phyloP scores from a whole-genome alignment of 2,329 filamentous ascomycete genomes.

The Leptographium lundbergii region DNA sequence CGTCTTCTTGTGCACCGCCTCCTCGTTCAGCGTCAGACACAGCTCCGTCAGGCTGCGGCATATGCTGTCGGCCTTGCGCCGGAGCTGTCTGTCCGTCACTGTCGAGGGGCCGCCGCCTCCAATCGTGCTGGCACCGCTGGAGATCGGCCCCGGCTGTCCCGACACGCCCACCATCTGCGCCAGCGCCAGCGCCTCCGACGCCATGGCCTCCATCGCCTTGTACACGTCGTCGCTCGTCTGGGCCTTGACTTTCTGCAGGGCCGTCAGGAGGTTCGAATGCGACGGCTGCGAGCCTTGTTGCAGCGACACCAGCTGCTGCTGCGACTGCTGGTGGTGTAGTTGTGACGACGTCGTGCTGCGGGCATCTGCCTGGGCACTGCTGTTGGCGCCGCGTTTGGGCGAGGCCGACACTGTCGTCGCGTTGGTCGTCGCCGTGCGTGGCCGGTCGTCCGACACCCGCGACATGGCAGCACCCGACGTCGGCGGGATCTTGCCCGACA shows the following conservation, averaged over 20 bases:
- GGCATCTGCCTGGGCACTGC: constrained; percentile 18
- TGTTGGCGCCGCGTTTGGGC: constrained; percentile 49
- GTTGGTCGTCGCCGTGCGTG: constrained; percentile 80
- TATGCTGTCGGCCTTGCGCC: constrained; percentile 83
- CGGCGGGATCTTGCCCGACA: constrained; percentile 75
- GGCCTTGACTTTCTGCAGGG: constrained; percentile 64
- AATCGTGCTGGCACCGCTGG: constrained; percentile 51
- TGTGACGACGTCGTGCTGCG: neutral
- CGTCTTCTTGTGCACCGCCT: constrained; percentile 25
- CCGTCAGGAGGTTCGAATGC: constrained; percentile 53
- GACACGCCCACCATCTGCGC: constrained; percentile 64
- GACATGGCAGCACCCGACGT: constrained; percentile 73
- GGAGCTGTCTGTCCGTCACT: constrained; percentile 68
- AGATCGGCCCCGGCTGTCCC: constrained; percentile 56
- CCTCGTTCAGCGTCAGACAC: constrained; percentile 69
- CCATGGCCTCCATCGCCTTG: constrained; percentile 65
- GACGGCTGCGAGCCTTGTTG: constrained; percentile 53
- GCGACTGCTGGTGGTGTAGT: neutral
- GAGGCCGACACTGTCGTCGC: constrained; percentile 85
- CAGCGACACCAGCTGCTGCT: constrained; percentile 14
- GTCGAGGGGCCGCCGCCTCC: constrained; percentile 32
- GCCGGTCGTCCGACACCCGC: constrained; percentile 63
- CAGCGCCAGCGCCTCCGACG: constrained; percentile 67
- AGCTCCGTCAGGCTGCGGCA: constrained; percentile 89
- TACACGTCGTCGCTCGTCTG: constrained; percentile 61